Evolutionary conservation across 441 rosid genomes (phyloP).

Genomic region (Populus hybrid): DNA sequence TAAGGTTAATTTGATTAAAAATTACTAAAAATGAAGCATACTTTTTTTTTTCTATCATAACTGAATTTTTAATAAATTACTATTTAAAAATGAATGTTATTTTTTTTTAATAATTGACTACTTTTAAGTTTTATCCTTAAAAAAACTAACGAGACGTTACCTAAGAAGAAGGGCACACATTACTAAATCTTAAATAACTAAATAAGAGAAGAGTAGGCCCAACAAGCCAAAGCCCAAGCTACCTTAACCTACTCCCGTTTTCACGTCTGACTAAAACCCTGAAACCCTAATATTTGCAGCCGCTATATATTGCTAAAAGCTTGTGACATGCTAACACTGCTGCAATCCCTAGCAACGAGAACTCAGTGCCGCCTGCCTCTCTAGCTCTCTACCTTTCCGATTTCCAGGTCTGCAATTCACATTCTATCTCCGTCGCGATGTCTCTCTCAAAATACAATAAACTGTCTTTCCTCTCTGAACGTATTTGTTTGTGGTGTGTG

Average conservation of each 20-base stretch:
- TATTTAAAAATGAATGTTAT: too few relatives aligned
- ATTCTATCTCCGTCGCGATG: not conserved
- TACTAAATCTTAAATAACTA: too few relatives aligned
- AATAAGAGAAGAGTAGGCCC: not conserved
- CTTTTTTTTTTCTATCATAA: too few relatives aligned
- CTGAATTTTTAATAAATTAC: too few relatives aligned
- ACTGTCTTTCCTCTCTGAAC: too few relatives aligned
- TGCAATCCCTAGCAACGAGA: not conserved
- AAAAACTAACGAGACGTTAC: too few relatives aligned
- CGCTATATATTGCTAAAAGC: not conserved
- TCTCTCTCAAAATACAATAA: not conserved
- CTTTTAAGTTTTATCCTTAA: too few relatives aligned
- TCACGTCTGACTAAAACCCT: not conserved
- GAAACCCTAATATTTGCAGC: not conserved
- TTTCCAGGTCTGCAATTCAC: not conserved
- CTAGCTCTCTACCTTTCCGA: not conserved
- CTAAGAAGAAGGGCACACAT: too few relatives aligned
- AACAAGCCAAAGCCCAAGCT: not conserved
- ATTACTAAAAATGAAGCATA: too few relatives aligned
- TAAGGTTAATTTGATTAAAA: too few relatives aligned
- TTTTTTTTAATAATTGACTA: too few relatives aligned
- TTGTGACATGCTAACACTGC: not conserved
- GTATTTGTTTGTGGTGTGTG: not conserved
- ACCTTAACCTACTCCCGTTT: not conserved
- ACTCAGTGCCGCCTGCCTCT: not conserved